A percentile compares a stretch with the other conserved stretches of the same genome.
phyloP scores from a whole-genome alignment of 306 rosid species.

The Glycine tomentella region DNA sequence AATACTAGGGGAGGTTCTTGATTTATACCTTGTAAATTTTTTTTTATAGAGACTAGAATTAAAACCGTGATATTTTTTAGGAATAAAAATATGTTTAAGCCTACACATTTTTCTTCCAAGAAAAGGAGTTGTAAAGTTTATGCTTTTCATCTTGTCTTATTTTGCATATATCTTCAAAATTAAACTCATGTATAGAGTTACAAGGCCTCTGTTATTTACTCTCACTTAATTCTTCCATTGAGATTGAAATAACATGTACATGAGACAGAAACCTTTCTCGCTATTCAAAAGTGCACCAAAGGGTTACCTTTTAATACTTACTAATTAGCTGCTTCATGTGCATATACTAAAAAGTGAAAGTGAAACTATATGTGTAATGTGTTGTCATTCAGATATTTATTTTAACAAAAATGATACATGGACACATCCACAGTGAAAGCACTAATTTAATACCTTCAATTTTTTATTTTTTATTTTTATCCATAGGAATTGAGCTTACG shows the following conservation, averaged over 20 bases:
- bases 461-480: too few relatives aligned
- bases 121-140: neutral
- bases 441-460: too few relatives aligned
- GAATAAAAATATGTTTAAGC: neutral
- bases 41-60: neutral
- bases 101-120: too few relatives aligned
- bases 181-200: neutral
- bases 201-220: neutral
- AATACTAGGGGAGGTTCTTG: neutral
- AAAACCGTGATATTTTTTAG: neutral
- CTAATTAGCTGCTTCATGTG: too few relatives aligned
- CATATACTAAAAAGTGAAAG: too few relatives aligned
- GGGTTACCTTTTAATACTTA: too few relatives aligned
- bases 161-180: constrained; percentile 14
- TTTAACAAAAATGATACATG: too few relatives aligned
- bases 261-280: neutral
- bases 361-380: too few relatives aligned
- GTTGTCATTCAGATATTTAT: too few relatives aligned
- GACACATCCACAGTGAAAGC: too few relatives aligned
- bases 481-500: too few relatives aligned
- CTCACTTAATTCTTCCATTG: neutral
- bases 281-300: too few relatives aligned
- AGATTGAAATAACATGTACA: neutral
- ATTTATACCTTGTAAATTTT: neutral
- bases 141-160: neutral